phyloP scores from a whole-genome alignment of 2,329 filamentous ascomycete genomes.

The Fusarium burgessii region DNA sequence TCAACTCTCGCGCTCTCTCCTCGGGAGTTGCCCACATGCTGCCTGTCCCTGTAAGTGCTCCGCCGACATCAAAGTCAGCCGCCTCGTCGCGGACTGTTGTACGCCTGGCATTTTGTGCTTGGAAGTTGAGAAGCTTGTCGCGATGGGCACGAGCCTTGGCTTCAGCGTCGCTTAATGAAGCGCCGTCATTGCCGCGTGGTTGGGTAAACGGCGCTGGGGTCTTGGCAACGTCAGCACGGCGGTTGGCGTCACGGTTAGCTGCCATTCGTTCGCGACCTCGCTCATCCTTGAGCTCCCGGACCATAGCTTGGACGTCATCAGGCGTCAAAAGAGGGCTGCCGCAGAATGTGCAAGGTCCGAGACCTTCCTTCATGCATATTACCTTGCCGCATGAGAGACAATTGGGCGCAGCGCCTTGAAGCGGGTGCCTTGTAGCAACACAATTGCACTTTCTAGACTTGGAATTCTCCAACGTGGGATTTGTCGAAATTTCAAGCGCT shows the following conservation, averaged over 20 bases:
- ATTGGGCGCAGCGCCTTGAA: constrained; percentile 92
- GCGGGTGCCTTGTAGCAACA: constrained; percentile 86
- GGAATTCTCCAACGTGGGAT: constrained; percentile 72
- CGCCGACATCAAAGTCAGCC: constrained; percentile 67
- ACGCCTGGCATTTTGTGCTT: constrained; percentile 85
- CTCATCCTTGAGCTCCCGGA: constrained; percentile 84
- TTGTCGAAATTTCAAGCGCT: constrained; percentile 89
- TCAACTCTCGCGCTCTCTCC: constrained; percentile 84
- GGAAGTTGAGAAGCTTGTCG: constrained; percentile 83
- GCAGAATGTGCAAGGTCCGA: constrained; percentile 95
- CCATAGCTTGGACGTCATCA: constrained; percentile 85
- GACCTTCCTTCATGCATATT: constrained; percentile 91
- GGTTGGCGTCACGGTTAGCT: constrained; percentile 78
- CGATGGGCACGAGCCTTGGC: constrained; percentile 80
- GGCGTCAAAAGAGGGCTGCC: constrained; percentile 77
- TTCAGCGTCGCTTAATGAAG: constrained; percentile 66
- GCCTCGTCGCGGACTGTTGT: constrained; percentile 91
- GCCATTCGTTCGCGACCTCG: constrained; percentile 88
- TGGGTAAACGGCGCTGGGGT: constrained; percentile 70
- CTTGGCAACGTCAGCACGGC: constrained; percentile 72
- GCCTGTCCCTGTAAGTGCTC: constrained; percentile 58
- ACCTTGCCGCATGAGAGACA: constrained; percentile 95
- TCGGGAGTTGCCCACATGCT: constrained; percentile 85
- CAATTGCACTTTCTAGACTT: constrained; percentile 83
- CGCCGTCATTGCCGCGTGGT: constrained; percentile 54